A percentile compares a stretch with the other conserved stretches of the same genome.
Evolutionary conservation across 352 stramenopile genomes (phyloP).

Genomic region (Phytophthora citrophthora): DNA sequence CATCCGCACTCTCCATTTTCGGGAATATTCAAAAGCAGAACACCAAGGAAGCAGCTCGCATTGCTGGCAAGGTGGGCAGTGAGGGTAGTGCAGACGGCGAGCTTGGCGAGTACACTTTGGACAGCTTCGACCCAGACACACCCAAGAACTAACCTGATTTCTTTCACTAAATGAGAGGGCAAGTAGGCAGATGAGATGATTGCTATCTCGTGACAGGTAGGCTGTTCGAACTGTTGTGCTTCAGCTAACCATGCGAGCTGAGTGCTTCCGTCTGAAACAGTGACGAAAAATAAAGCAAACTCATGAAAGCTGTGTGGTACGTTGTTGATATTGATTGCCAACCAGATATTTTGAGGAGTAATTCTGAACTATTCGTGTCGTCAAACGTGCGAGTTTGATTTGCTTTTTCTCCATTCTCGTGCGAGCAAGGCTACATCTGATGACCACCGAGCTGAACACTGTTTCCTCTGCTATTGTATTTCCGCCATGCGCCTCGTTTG

Average conservation of each 20-base stretch:
- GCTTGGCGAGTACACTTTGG: slow-evolving; percentile 69
- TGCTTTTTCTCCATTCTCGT: background rate
- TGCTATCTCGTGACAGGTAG: background rate
- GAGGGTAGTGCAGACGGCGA: slow-evolving; percentile 23
- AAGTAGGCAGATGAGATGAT: background rate
- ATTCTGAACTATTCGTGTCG: slow-evolving; percentile 17
- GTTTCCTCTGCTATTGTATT: slow-evolving; percentile 28
- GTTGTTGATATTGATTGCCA: background rate
- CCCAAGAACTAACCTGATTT: slow-evolving; percentile 33
- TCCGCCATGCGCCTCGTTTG: slow-evolving; percentile 38
- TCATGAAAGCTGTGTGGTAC: slow-evolving; percentile 6
- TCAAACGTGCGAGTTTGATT: background rate
- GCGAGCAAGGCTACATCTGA: background rate
- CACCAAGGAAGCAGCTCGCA: slow-evolving; percentile 27
- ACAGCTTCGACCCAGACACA: slow-evolving; percentile 51
- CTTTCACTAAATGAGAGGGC: slow-evolving; percentile 3
- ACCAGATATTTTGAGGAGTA: slow-evolving; percentile 4
- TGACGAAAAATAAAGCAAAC: slow-evolving; percentile 28
- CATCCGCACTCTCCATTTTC: slow-evolving; percentile 89
- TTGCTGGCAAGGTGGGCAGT: slow-evolving; percentile 21
- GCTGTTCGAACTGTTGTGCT: slow-evolving; percentile 1
- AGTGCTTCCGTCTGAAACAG: background rate
- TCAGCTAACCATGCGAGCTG: background rate
- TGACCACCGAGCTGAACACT: slow-evolving; percentile 3
- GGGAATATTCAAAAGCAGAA: slow-evolving; percentile 89